Base-by-base conservation (phyloP, 208 protist species). In the Trypanosoma brucei region DNA sequence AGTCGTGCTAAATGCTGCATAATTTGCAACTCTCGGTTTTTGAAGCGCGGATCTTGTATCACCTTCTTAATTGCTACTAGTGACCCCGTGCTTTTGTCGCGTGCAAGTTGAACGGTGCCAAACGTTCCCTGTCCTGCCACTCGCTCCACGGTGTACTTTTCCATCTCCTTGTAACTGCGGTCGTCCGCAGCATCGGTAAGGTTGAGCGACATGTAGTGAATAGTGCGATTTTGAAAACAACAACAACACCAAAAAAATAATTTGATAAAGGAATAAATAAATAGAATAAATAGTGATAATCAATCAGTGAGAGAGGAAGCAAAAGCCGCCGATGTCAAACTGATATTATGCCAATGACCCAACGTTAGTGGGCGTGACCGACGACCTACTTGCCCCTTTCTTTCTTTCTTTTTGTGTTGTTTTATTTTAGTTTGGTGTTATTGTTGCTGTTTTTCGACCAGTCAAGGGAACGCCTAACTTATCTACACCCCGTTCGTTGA, bases 1-100 rank as follows among this genome's bases (percentile, higher is more conserved):
- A 97, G 83, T 60, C 68, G 65, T 8, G 83, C 71, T 40, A 94
- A 77, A 59, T 97, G 89, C 59, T 96, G 88, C 78, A 98, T 94
- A 37, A 97, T 86, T 57, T 96, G 88, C 66, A 98, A 81, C 74
- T 98, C 93, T 48, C 95, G 84, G 76, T 99, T 99, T 78, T 98
- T 98, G 73, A 98, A 99, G 56, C 97, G 83, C 39, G 95, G 92
- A 79, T 99, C 98, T 72, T 99, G 97, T 48, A 98, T 95, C 55
- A 91, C 87, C 62, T 85, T 86, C 73, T 96, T 96, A 68, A 95
- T 92, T 8, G 90, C 90, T 55, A 95, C 86, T 14, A 62, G 63
- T 31, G 51, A 46, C 5, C 80, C 86, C 11, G 84, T 89, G 3
- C 63, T 49, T 72, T 81, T 85, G 55, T 95, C 84, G 58, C 78